A percentile compares a stretch with the other conserved stretches of the same genome.
Evolutionary conservation across 2,329 filamentous ascomycete species (phyloP).

Genomic region (Elsinoe necatrix): DNA sequence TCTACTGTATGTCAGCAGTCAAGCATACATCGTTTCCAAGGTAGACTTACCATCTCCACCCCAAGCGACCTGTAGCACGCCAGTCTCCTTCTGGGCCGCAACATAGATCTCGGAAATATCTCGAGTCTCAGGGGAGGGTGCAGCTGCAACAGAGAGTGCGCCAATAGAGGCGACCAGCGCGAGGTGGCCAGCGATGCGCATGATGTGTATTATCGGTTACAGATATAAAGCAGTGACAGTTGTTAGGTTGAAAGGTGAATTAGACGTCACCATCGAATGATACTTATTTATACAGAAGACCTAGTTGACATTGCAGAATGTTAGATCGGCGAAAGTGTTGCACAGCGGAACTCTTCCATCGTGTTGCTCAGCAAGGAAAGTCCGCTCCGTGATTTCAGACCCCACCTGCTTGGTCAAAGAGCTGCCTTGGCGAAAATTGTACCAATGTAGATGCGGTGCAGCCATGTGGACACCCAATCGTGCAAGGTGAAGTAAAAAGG

Average conservation of each 20-base stretch:
- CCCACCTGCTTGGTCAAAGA: background rate
- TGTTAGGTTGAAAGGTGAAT: too few species aligned
- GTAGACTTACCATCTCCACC: conserved; percentile 39
- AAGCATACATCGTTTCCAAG: too few species aligned
- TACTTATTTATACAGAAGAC: background rate
- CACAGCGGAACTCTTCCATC: background rate
- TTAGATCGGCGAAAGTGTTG: background rate
- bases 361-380: background rate
- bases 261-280: background rate
- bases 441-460: background rate
- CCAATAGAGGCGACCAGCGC: background rate
- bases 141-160: background rate
- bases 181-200: background rate
- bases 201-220: background rate
- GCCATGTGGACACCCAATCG: background rate
- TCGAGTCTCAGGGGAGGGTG: background rate
- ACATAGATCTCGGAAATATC: conserved; percentile 36
- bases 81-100: conserved; percentile 42
- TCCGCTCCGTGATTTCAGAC: background rate
- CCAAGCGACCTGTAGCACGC: conserved; percentile 40
- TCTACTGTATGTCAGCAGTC: background rate
- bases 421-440: background rate
- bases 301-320: too few species aligned
- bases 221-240: too few species aligned
- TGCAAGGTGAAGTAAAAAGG: background rate